These are phyloP conservation scores for Zygosaccharomyces pseudorouxii DNA, from an alignment of 805 yeast species.

Conservation along the genomic window DNA sequence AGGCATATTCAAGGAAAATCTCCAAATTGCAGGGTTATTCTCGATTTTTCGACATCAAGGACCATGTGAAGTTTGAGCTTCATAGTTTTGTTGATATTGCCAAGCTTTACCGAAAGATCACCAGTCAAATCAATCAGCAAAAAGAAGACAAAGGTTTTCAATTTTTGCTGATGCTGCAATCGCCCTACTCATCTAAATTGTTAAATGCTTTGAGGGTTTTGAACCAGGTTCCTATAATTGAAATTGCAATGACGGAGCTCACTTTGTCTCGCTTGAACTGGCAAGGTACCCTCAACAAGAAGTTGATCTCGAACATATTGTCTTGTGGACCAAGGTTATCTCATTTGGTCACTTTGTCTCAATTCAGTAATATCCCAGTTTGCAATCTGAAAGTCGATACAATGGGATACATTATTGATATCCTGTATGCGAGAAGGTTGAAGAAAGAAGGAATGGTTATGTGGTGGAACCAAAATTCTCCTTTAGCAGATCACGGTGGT, in stretches of 20 bases:
- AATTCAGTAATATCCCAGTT: constrained; percentile 75
- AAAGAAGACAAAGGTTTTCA: constrained; percentile 65
- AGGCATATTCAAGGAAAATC: constrained; percentile 45
- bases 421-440: constrained; percentile 77
- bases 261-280: constrained; percentile 73
- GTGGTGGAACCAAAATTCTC: constrained; percentile 84
- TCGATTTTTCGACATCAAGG: constrained; percentile 49
- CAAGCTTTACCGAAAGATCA: constrained; percentile 55
- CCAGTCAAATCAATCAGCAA: constrained; percentile 48
- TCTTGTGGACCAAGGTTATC: constrained; percentile 69
- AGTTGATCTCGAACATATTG: constrained; percentile 65
- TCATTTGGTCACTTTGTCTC: constrained; percentile 59
- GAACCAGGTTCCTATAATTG: constrained; percentile 57
- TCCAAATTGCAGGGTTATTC: constrained; percentile 41
- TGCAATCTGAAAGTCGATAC: constrained; percentile 81
- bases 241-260: constrained; percentile 53
- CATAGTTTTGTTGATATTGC: constrained; percentile 50
- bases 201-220: constrained; percentile 44
- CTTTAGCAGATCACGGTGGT: constrained; percentile 84
- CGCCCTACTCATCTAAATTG: constrained; percentile 53
- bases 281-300: constrained; percentile 63
- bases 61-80: constrained; percentile 50
- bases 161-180: constrained; percentile 65
- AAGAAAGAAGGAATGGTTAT: constrained; percentile 61
- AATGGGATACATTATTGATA: constrained; percentile 73